phyloP scores from a whole-genome alignment of 208 protist genomes.

The Trypanosoma caninum region DNA sequence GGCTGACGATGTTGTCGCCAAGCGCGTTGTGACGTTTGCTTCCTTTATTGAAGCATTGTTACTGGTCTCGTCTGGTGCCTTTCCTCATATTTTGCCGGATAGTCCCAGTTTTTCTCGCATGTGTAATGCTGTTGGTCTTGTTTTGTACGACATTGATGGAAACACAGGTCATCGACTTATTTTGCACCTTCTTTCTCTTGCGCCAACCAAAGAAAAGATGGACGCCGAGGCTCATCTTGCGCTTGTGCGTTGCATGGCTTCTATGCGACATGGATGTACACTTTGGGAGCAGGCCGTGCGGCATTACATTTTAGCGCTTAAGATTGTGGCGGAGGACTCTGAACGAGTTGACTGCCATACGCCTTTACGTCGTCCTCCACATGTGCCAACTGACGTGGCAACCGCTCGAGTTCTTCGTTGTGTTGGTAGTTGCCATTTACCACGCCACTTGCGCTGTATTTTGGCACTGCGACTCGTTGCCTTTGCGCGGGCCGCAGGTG shows the following conservation, averaged over 20 bases:
- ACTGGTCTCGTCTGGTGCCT: neutral
- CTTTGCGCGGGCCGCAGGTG: slow-evolving; percentile 11
- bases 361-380: neutral
- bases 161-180: slow-evolving; percentile 14
- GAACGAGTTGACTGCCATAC: neutral
- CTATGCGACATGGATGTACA: slow-evolving; percentile 24
- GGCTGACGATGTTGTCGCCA: neutral
- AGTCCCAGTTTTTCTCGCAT: slow-evolving; percentile 14
- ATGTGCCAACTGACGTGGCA: slow-evolving; percentile 1
- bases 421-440: slow-evolving; percentile 10
- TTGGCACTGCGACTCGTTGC: slow-evolving; percentile 14
- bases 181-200: slow-evolving; percentile 9
- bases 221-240: slow-evolving; percentile 11
- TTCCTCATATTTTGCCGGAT: slow-evolving; percentile 3
- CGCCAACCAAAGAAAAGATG: slow-evolving; percentile 3
- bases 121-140: slow-evolving; percentile 17
- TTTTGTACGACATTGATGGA: slow-evolving; percentile 21
- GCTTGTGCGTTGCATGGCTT: slow-evolving; percentile 15
- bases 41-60: slow-evolving; percentile 16
- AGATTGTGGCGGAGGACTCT: neutral
- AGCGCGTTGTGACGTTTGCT: slow-evolving; percentile 19
- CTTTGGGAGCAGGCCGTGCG: slow-evolving; percentile 15
- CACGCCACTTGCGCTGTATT: slow-evolving; percentile 5
- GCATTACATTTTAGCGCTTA: slow-evolving; percentile 8
- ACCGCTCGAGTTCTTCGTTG: slow-evolving; percentile 20